Evolutionary conservation across 164 flowering plant genomes (phyloP).

Genomic region (Piper betle): DNA sequence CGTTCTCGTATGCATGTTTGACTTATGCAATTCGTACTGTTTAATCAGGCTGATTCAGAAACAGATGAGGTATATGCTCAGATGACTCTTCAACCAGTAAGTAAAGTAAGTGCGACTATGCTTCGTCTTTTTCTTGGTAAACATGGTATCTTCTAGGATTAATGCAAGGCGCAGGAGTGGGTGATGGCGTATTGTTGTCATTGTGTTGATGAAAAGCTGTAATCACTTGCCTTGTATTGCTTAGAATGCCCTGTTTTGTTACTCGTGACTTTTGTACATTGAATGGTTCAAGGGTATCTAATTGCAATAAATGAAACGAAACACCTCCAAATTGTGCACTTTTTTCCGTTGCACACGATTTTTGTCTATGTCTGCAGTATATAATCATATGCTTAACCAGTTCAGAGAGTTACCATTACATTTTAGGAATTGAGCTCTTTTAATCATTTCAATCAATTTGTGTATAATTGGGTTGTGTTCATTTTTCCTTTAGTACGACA

Average conservation of each 20-base stretch:
- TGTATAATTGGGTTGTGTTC: neutral
- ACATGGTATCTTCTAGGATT: neutral
- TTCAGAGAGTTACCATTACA: neutral
- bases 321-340: no score
- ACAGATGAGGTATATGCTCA: conserved; percentile 96
- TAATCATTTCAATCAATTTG: neutral
- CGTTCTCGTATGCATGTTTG: neutral
- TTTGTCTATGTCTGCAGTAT: no score
- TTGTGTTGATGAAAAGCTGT: neutral
- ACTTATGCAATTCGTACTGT: conserved; percentile 1
- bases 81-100: conserved; percentile 96
- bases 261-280: neutral
- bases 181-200: neutral
- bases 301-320: neutral
- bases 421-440: neutral
- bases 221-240: no score
- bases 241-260: no score
- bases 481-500: conserved; percentile 47
- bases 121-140: neutral
- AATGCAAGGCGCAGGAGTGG: neutral
- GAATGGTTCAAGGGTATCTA: neutral
- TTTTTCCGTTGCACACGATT: no score
- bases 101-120: conserved; percentile 35
- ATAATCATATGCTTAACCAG: no score
- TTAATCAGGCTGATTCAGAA: conserved; percentile 78